phyloP scores from a whole-genome alignment of 495 filamentous ascomycete genomes.

The Tuber magnatum region DNA sequence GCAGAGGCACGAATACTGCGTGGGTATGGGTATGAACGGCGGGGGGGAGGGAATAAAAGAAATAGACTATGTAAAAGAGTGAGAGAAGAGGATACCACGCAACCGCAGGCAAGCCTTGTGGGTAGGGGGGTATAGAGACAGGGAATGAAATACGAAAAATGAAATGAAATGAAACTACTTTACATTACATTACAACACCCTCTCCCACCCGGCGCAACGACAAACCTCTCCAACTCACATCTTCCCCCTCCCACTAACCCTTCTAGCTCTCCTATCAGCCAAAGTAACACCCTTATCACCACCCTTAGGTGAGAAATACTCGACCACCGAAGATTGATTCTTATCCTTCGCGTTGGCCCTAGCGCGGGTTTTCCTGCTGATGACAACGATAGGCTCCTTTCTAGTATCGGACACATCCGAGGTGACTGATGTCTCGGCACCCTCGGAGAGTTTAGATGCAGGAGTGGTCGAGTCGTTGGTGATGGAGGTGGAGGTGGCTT shows the following conservation, averaged over 20 bases:
- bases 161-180: neutral
- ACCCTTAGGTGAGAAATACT: neutral
- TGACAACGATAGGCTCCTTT: neutral
- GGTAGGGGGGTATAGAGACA: neutral
- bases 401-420: neutral
- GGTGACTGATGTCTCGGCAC: neutral
- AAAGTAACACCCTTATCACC: neutral
- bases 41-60: neutral
- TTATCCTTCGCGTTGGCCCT: neutral
- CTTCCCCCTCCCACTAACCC: neutral
- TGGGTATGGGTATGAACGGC: neutral
- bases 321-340: neutral
- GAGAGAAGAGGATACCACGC: neutral
- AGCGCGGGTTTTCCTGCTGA: neutral
- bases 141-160: neutral
- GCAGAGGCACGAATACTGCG: neutral
- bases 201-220: neutral
- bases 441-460: neutral
- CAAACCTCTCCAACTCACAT: neutral
- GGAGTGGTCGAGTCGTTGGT: neutral
- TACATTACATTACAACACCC: neutral
- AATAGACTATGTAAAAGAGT: neutral
- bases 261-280: neutral
- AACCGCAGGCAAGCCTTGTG: neutral
- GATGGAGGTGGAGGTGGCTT: conserved; percentile 8